These are phyloP conservation scores for Taxawa tesnikishii DNA, from an alignment of 2,329 filamentous ascomycete species.

Conservation along the genomic window DNA sequence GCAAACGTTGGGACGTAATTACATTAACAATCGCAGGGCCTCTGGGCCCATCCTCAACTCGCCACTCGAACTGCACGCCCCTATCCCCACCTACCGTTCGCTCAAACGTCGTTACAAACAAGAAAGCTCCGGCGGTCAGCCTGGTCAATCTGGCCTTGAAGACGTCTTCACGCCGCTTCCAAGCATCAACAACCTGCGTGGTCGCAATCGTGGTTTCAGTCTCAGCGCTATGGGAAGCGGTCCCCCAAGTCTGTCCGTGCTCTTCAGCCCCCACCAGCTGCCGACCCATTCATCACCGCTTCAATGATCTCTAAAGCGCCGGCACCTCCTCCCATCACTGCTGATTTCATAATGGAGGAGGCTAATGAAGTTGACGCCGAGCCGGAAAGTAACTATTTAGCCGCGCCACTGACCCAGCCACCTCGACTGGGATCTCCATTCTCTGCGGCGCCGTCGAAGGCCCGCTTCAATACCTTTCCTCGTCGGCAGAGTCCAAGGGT, in stretches of 20 bases:
- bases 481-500: slow-evolving; percentile 16
- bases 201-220: slow-evolving; percentile 50
- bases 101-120: slow-evolving; percentile 47
- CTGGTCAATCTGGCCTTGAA: slow-evolving; percentile 29
- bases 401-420: slow-evolving; percentile 14
- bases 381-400: neutral
- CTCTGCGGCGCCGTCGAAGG: slow-evolving; percentile 21
- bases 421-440: slow-evolving; percentile 37
- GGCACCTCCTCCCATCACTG: slow-evolving; percentile 1
- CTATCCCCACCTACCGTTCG: slow-evolving; percentile 36
- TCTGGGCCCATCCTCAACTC: slow-evolving; percentile 29
- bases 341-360: slow-evolving; percentile 18
- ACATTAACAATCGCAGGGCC: slow-evolving; percentile 12
- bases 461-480: slow-evolving; percentile 34
- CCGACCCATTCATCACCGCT: slow-evolving; percentile 2
- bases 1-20: slow-evolving; percentile 18
- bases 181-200: slow-evolving; percentile 41
- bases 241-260: slow-evolving; percentile 37
- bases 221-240: slow-evolving; percentile 42
- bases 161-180: slow-evolving; percentile 34
- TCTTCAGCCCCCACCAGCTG: slow-evolving; percentile 37
- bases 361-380: slow-evolving; percentile 8
- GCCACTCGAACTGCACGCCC: slow-evolving; percentile 42
- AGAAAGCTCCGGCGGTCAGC: slow-evolving; percentile 29
- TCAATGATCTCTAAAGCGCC: too few species aligned